Percentiles rank a stretch among this genome's conserved stretches.
Evolutionary conservation across 495 filamentous ascomycete species (phyloP).

Genomic region (Penicillium waksmanii): DNA sequence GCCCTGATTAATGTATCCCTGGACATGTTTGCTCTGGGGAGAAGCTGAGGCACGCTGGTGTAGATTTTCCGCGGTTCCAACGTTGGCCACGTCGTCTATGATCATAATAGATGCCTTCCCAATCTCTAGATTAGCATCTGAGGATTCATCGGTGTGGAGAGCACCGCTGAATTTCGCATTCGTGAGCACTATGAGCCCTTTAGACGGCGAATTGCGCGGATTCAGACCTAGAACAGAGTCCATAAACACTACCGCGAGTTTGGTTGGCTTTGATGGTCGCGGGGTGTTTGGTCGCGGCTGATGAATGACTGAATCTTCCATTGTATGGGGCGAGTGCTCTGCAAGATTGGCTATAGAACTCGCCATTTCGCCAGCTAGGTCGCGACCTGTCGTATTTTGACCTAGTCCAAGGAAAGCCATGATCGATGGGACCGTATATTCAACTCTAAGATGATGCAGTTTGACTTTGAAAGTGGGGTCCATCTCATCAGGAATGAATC

Average conservation of each 20-base stretch:
- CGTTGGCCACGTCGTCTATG: constrained; percentile 71
- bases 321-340: constrained; percentile 40
- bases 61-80: constrained; percentile 48
- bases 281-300: constrained; percentile 19
- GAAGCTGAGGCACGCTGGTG: constrained; percentile 50
- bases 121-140: constrained; percentile 65
- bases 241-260: constrained; percentile 71
- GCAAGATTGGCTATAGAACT: constrained; percentile 79
- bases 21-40: constrained; percentile 61
- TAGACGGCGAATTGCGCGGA: constrained; percentile 73
- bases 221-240: constrained; percentile 88
- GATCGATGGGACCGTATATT: constrained; percentile 82
- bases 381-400: constrained; percentile 70
- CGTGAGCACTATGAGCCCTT: constrained; percentile 75
- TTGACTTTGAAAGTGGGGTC: constrained; percentile 89
- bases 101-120: constrained; percentile 81
- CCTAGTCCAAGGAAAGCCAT: constrained; percentile 75
- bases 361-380: constrained; percentile 74
- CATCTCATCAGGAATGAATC: constrained; percentile 91
- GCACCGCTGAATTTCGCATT: constrained; percentile 68
- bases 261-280: constrained; percentile 54
- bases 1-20: constrained; percentile 67
- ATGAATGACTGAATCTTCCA: constrained; percentile 23
- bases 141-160: constrained; percentile 62
- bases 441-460: constrained; percentile 74